These are phyloP conservation scores for Theobroma cacao DNA, from an alignment of 345 rosid genomes.

Conservation along the genomic window DNA sequence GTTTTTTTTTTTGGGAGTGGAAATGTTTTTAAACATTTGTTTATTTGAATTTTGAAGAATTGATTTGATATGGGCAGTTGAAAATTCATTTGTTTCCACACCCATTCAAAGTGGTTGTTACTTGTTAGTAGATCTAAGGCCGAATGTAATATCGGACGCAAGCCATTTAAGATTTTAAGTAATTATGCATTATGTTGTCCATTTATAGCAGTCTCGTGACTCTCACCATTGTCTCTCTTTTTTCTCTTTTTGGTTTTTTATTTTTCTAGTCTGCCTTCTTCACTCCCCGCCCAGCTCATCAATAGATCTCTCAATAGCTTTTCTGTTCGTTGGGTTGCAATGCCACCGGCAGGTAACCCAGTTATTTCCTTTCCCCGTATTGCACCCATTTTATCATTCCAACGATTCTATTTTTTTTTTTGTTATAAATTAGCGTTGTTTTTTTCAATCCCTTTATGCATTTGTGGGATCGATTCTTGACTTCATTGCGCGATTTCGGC, in stretches of 20 bases:
- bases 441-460: background rate
- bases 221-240: constrained; percentile 11
- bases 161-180: background rate
- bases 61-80: background rate
- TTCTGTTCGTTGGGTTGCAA: background rate
- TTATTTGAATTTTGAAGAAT: background rate
- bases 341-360: background rate
- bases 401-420: background rate
- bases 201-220: constrained; percentile 39
- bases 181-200: background rate
- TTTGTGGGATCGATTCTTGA: background rate
- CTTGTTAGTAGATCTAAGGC: background rate
- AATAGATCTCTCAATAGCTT: constrained; percentile 22
- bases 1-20: too few species aligned
- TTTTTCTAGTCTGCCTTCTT: background rate
- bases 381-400: background rate
- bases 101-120: constrained; percentile 4
- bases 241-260: background rate
- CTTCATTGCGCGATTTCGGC: background rate
- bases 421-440: background rate
- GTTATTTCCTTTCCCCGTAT: background rate
- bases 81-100: background rate
- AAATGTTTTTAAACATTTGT: background rate
- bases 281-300: background rate
- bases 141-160: background rate